Base-by-base conservation (phyloP, 2,329 filamentous ascomycete species). In the Fusarium armeniacum region DNA sequence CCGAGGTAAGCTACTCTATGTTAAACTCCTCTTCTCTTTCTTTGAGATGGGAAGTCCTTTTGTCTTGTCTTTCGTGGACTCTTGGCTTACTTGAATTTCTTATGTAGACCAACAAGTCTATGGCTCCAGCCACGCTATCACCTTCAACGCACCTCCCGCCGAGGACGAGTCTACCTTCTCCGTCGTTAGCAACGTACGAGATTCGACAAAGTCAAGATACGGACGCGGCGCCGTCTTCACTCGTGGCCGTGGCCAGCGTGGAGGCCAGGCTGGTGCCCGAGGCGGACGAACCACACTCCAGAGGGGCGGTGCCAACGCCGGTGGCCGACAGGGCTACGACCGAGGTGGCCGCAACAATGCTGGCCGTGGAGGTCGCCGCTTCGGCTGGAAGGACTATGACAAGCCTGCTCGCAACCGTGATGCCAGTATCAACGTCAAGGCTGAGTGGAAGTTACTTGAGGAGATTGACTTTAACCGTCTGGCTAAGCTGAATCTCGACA, bases 331-430 rank as follows among this genome's bases (percentile, higher is more conserved):
- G 74, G 87, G 84, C 67, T 77, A 77, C 47, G 92, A 96, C 76
- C 89, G 89, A 77, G 90, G 91, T 49, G 91, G 90, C 35, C 88
- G 93, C 60, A 86, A 87, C 65, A 89, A 87, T 55, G 86, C 90
- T 76, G 89, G 90, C 46, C 85, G 92, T 71, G 90, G 93, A 65
- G 92, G 93, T 53, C 91, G 96, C 73, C 90, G 96, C 74, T 98
- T 98, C 77, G 96, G 96, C 79, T 98, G 96, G 95, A 97, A 96
- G 83, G 96, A 99, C 80, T 97, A 94, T 80, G 96, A 99, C 85
- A 98, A 98, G 90, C 96, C 96, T 65, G 89, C 95, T 81, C 91
- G 96, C 77, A 98, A 97, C 83, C 93, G 96, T 65, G 96, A 99
- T 83, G 92, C 95, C 13, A 97, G 94, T 36, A 93, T 99, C 78